A percentile compares a stretch with the other conserved stretches of the same genome.
phyloP scores from a whole-genome alignment of 2,329 filamentous ascomycete genomes.

The Claviceps sp. region DNA sequence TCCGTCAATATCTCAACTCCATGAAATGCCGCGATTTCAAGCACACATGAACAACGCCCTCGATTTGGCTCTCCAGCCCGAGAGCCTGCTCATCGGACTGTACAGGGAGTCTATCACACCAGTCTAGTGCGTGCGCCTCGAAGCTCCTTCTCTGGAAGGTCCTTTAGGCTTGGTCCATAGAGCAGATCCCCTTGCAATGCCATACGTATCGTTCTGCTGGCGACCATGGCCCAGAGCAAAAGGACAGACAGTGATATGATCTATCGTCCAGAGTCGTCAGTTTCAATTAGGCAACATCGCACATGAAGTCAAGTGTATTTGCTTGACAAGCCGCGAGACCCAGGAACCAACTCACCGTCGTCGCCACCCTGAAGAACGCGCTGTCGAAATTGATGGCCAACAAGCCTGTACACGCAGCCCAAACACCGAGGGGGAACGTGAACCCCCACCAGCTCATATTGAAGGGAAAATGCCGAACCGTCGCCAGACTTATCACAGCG shows the following conservation, averaged over 20 bases:
- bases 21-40: neutral
- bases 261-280: slow-evolving; percentile 10
- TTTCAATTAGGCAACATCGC: neutral
- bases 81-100: neutral
- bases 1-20: neutral
- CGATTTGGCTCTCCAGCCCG: neutral
- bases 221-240: slow-evolving; percentile 29
- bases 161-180: slow-evolving; percentile 29
- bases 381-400: slow-evolving; percentile 29
- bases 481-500: slow-evolving; percentile 27
- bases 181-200: slow-evolving; percentile 29
- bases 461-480: slow-evolving; percentile 28
- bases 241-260: slow-evolving; percentile 28
- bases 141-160: slow-evolving; percentile 21
- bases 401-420: slow-evolving; percentile 26
- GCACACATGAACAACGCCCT: neutral
- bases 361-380: slow-evolving; percentile 27
- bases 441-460: slow-evolving; percentile 37
- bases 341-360: slow-evolving; percentile 17
- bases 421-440: slow-evolving; percentile 32
- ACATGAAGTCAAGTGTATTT: neutral
- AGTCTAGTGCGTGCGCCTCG: slow-evolving; percentile 14
- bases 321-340: neutral
- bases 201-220: slow-evolving; percentile 23
- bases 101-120: slow-evolving; percentile 9